phyloP scores from a whole-genome alignment of 1,284 basidiomycete species.

The Pseudozyma thailandica region DNA sequence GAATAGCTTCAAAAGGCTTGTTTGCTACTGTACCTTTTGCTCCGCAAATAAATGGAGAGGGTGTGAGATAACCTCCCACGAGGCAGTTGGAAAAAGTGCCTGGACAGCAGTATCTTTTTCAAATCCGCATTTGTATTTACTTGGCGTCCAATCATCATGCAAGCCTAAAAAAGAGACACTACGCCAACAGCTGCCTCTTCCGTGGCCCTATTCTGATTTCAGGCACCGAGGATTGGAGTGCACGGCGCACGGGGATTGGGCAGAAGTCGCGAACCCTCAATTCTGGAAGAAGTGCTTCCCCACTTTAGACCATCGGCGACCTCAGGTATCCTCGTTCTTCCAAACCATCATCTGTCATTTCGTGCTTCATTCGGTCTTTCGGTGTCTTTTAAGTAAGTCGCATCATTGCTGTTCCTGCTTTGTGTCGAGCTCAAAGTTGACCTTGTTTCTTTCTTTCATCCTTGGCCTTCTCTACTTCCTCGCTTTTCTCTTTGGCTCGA shows the following conservation, averaged over 20 bases:
- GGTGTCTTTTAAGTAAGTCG: not conserved
- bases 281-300: not conserved
- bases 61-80: too few relatives aligned
- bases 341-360: not conserved
- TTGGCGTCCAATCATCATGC: constrained; percentile 24
- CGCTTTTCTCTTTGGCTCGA: too few relatives aligned
- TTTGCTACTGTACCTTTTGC: too few relatives aligned
- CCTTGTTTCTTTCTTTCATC: not conserved
- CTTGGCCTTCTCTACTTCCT: not conserved
- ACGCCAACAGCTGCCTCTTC: not conserved
- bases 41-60: too few relatives aligned
- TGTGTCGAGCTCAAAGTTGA: not conserved
- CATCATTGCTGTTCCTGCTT: not conserved
- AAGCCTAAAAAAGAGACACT: not conserved
- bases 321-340: not conserved
- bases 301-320: not conserved
- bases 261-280: too few relatives aligned
- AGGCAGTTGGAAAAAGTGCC: too few relatives aligned
- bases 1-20: too few relatives aligned
- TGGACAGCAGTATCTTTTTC: too few relatives aligned
- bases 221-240: not conserved
- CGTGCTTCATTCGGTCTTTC: not conserved
- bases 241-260: not conserved
- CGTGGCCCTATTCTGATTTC: not conserved
- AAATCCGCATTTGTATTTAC: constrained; percentile 13